phyloP scores from a whole-genome alignment of 176 grass and related monocot species.

The Areca catechu region DNA sequence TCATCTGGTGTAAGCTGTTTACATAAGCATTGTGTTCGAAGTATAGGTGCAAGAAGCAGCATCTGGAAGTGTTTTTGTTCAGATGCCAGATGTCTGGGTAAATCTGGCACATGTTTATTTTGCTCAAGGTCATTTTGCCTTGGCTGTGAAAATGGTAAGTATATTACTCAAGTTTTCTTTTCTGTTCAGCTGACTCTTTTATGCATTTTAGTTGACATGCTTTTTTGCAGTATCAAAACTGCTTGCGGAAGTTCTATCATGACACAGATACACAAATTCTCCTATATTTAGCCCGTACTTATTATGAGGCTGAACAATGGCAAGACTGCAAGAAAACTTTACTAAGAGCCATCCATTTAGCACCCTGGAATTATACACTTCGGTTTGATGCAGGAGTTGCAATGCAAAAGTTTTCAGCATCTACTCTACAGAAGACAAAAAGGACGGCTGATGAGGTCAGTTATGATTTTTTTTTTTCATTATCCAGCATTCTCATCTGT shows the following conservation, averaged over 20 bases:
- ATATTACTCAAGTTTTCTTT: background rate
- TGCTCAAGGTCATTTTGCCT: constrained; percentile 88
- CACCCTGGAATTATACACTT: constrained; percentile 90
- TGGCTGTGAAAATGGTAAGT: constrained; percentile 81
- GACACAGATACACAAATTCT: constrained; percentile 85
- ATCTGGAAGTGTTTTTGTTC: constrained; percentile 80
- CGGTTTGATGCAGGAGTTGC: constrained; percentile 84
- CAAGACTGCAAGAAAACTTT: constrained; percentile 94
- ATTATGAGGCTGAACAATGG: constrained; percentile 97
- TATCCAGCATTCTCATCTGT: background rate
- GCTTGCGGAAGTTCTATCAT: constrained; percentile 78
- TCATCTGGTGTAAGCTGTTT: too few species aligned
- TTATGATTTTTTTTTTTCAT: background rate
- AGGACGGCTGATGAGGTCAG: constrained; percentile 78
- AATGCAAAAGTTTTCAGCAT: constrained; percentile 97
- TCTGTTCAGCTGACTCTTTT: background rate
- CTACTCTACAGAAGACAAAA: constrained; percentile 85
- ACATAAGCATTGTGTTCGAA: too few species aligned
- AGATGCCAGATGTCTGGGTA: constrained; percentile 95
- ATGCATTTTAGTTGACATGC: constrained; percentile 18
- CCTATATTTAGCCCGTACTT: constrained; percentile 77
- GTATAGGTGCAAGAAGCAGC: constrained; percentile 90
- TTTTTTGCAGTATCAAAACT: constrained; percentile 82
- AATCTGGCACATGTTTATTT: constrained; percentile 96
- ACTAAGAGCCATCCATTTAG: constrained; percentile 88